These are phyloP conservation scores for Globisporangium lucens DNA, from an alignment of 352 stramenopile genomes.

Conservation along the genomic window DNA sequence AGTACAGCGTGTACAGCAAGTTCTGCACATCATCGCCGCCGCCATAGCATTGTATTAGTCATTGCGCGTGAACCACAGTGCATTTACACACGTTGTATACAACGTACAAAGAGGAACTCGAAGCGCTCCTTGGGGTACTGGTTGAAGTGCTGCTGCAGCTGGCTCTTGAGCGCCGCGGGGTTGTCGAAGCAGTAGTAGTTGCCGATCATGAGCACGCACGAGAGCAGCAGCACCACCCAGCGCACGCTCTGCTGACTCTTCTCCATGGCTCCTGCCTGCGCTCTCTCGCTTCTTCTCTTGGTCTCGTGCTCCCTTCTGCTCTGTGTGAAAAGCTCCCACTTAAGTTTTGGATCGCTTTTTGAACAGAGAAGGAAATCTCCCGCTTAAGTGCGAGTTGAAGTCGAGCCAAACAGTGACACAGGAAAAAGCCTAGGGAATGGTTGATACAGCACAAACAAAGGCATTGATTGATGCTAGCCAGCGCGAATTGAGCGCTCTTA, in stretches of 20 bases:
- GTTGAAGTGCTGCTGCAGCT: conserved; percentile 84
- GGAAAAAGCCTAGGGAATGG: neutral
- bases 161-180: conserved; percentile 81
- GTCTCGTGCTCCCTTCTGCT: neutral
- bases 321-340: conserved; percentile 1
- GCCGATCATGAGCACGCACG: conserved; percentile 87
- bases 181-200: conserved; percentile 93
- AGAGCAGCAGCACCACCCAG: conserved; percentile 86
- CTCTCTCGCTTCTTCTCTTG: neutral
- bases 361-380: neutral
- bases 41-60: neutral
- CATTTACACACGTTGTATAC: neutral
- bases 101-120: conserved; percentile 78
- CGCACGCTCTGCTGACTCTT: conserved; percentile 74
- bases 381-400: conserved; percentile 7
- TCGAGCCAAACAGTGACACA: neutral
- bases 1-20: conserved; percentile 93
- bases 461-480: no score
- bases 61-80: neutral
- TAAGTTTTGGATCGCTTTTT: conserved; percentile 7
- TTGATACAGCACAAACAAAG: no score
- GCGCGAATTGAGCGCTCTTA: no score
- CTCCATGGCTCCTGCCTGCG: conserved; percentile 29
- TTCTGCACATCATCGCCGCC: conserved; percentile 48
- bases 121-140: conserved; percentile 68